Conservation (phyloP, 805 yeast genomes). For the Kuraishia piskuri region DNA sequence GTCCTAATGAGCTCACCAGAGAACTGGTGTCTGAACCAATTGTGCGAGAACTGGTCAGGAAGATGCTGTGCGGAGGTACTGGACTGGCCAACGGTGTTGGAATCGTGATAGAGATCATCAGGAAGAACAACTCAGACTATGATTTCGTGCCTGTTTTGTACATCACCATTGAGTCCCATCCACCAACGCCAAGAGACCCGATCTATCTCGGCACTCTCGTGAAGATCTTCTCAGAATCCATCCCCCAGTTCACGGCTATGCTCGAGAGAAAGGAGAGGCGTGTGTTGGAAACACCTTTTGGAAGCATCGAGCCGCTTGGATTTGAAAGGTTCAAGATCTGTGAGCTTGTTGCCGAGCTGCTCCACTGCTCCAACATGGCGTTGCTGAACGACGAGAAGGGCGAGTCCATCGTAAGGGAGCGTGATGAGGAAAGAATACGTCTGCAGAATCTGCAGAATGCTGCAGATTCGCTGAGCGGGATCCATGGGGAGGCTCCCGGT, state of each 20-base stretch:
- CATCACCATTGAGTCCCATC: slow-evolving; percentile 78
- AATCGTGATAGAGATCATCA: slow-evolving; percentile 84
- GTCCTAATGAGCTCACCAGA: slow-evolving; percentile 91
- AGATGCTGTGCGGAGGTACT: slow-evolving; percentile 78
- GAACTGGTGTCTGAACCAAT: slow-evolving; percentile 75
- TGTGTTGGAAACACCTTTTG: slow-evolving; percentile 54
- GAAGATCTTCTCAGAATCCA: slow-evolving; percentile 62
- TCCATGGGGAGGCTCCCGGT: slow-evolving; percentile 2
- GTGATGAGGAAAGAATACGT: slow-evolving; percentile 59
- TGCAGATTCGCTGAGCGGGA: slow-evolving; percentile 2
- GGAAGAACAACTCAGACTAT: slow-evolving; percentile 94
- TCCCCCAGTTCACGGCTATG: slow-evolving; percentile 61
- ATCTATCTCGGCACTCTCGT: slow-evolving; percentile 85
- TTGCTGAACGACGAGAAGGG: slow-evolving; percentile 72
- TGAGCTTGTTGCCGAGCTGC: slow-evolving; percentile 86
- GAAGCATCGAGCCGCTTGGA: slow-evolving; percentile 68
- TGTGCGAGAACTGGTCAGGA: slow-evolving; percentile 55
- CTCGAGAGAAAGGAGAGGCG: slow-evolving; percentile 31
- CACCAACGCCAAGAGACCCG: slow-evolving; percentile 90
- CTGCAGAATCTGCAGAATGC: slow-evolving; percentile 27
- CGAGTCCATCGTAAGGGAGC: slow-evolving; percentile 53
- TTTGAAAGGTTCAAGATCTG: slow-evolving; percentile 86
- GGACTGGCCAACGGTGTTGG: slow-evolving; percentile 94
- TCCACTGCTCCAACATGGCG: slow-evolving; percentile 97
- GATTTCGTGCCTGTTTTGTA: slow-evolving; percentile 81